A percentile compares a stretch with the other conserved stretches of the same genome.
Conservation (phyloP, 139 green algal genomes). For the Coelastrella sp. region DNA sequence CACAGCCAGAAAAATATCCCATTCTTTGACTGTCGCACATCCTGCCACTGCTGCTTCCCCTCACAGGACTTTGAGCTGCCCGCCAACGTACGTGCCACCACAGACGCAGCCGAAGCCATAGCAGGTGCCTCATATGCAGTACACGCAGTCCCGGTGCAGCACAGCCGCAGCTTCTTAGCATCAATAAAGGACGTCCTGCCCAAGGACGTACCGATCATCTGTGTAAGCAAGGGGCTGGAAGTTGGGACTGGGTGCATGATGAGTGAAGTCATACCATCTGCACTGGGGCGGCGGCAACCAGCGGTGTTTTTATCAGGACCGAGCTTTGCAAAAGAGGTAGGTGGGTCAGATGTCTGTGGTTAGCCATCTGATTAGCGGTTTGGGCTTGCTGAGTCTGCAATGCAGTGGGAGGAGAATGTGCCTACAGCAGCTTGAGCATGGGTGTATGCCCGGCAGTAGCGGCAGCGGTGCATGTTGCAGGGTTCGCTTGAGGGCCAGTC, state of each 20-base stretch:
- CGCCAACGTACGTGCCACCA: constrained; percentile 89
- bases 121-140: constrained; percentile 85
- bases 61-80: constrained; percentile 83
- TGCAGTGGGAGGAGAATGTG: no score
- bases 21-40: no score
- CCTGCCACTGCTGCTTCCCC: no score
- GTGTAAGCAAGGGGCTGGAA: constrained; percentile 91
- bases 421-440: no score
- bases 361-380: no score
- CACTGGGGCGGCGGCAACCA: constrained; percentile 90
- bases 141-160: constrained; percentile 94
- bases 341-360: not conserved
- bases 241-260: constrained; percentile 90
- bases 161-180: constrained; percentile 85
- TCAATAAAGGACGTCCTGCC: constrained; percentile 85
- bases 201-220: constrained; percentile 90
- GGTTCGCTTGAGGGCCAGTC: no score
- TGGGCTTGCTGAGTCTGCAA: no score
- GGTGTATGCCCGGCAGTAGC: no score
- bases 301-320: constrained; percentile 93
- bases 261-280: constrained; percentile 91
- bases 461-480: no score
- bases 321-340: constrained; percentile 94
- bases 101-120: constrained; percentile 79
- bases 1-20: no score